phyloP scores from a whole-genome alignment of 2,329 filamentous ascomycete species.

The Pseudogymnoascus sp. region DNA sequence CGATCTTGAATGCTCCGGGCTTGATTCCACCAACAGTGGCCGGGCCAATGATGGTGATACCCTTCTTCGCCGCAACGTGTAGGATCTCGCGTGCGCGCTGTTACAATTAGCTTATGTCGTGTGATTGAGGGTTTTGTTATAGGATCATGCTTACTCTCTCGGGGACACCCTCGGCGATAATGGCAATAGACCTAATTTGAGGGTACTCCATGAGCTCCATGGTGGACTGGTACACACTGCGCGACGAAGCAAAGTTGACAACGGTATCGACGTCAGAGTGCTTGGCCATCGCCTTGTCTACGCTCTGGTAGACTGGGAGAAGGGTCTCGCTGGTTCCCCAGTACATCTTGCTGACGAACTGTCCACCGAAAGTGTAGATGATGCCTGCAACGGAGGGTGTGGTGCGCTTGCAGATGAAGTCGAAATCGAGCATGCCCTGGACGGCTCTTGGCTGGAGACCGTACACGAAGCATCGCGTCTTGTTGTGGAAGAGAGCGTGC shows the following conservation, averaged over 20 bases:
- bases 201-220: slow-evolving; percentile 97
- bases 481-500: slow-evolving; percentile 95
- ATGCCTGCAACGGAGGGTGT: slow-evolving; percentile 96
- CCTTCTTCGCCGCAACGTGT: slow-evolving; percentile 95
- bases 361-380: slow-evolving; percentile 99
- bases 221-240: slow-evolving; percentile 96
- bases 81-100: slow-evolving; percentile 96
- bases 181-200: slow-evolving; percentile 97
- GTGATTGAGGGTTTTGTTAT: slow-evolving; percentile 11
- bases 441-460: slow-evolving; percentile 93
- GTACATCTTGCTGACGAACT: slow-evolving; percentile 99
- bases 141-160: slow-evolving; percentile 68
- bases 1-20: slow-evolving; percentile 98
- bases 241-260: slow-evolving; percentile 98
- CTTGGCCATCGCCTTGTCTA: slow-evolving; percentile 88
- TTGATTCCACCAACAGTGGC: slow-evolving; percentile 99
- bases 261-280: slow-evolving; percentile 95
- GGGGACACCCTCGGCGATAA: slow-evolving; percentile 98
- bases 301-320: slow-evolving; percentile 93
- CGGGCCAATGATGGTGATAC: slow-evolving; percentile 96
- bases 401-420: slow-evolving; percentile 99
- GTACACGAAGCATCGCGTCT: slow-evolving; percentile 99
- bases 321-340: slow-evolving; percentile 99
- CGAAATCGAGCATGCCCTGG: slow-evolving; percentile 95
- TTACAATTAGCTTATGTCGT: slow-evolving; percentile 8